Evolutionary conservation across 768 basidiomycete species (phyloP), one percentile per base, ranked within the genome.

Genomic region (Chalciporus piperatus): DNA sequence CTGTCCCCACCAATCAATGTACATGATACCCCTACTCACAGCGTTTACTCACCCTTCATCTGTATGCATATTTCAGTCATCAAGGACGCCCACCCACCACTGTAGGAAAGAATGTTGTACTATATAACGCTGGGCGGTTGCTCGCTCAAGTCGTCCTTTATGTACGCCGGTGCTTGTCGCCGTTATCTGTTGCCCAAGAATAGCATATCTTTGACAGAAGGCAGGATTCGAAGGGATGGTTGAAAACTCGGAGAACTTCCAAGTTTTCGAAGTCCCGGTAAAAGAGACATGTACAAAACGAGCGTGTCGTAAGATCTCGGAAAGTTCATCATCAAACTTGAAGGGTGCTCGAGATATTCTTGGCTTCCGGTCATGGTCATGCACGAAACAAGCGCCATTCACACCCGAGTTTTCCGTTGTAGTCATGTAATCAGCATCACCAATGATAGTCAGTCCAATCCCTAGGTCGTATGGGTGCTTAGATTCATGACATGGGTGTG

Each of bases 11-110:
- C 28, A 33, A 57, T 52, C 43, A 48, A 61, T 57, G 59, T 65
- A 46, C 54, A 54, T 54, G 62, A 70, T 68, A 68, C 66, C 66
- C n/a, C 61, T 50, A 58, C 58, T 30, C 52, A 63, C 35, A 5
- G 35, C n/a, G 35, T n/a, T 37, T n/a, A n/a, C 35, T 63, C 66
- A 54, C 58, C 48, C 49, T 41, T 55, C 66, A 63, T 61, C 45
- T 67, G 62, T 67, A 67, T 61, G 55, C 66, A 63, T 57, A 61
- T 51, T 59, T 65, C 55, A 53, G 50, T 57, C 52, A 37, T 14
- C 47, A 42, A 20, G 56, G 63, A 57, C 20, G 20, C 45, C 41
- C 54, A 42, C 41, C 39, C 22, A 45, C 39, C 39, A 30, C 41
- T 42, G 44, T 50, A 48, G 33, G 52, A 44, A 55, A 42, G 60